Percentiles rank a stretch among this genome's conserved stretches.
Evolutionary conservation across 345 rosid species (phyloP).

Genomic region (Aquilaria malaccensis): DNA sequence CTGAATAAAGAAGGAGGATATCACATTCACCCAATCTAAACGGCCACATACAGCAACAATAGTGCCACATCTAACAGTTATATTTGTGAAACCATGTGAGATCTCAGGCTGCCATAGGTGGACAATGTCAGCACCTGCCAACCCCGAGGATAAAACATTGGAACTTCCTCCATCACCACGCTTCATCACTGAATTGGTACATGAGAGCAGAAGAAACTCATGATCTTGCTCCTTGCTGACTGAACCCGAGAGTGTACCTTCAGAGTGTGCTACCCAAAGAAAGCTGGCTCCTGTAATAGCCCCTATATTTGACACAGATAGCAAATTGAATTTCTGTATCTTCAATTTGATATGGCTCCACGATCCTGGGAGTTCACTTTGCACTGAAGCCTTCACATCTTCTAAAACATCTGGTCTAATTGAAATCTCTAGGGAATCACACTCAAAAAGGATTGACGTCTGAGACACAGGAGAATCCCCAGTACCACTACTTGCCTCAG

Average conservation of each 20-base stretch:
- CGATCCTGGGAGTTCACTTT: conserved; percentile 82
- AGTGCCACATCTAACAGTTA: conserved; percentile 70
- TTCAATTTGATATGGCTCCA: conserved; percentile 65
- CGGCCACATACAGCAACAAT: conserved; percentile 89
- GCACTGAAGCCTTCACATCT: conserved; percentile 45
- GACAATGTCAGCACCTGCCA: conserved; percentile 81
- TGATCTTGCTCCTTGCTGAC: conserved; percentile 45
- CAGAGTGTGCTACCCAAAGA: conserved; percentile 76
- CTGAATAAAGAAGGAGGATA: conserved; percentile 57
- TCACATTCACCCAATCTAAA: conserved; percentile 79
- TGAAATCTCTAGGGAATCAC: conserved; percentile 62
- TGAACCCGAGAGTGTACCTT: conserved; percentile 75
- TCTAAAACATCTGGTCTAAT: conserved; percentile 53
- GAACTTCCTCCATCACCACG: conserved; percentile 98
- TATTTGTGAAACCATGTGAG: conserved; percentile 38
- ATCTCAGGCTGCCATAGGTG: conserved; percentile 51
- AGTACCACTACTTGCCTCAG: conserved; percentile 19
- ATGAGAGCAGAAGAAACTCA: conserved; percentile 68
- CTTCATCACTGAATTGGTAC: conserved; percentile 73
- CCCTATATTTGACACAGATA: conserved; percentile 71
- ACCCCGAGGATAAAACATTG: conserved; percentile 72
- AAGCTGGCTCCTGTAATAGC: conserved; percentile 52
- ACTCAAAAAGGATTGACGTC: conserved; percentile 60
- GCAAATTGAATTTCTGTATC: conserved; percentile 48
- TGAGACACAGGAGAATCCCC: conserved; percentile 34